Base-by-base conservation (phyloP, 1,139 yeast genomes). In the Sugiyamaella japonica region DNA sequence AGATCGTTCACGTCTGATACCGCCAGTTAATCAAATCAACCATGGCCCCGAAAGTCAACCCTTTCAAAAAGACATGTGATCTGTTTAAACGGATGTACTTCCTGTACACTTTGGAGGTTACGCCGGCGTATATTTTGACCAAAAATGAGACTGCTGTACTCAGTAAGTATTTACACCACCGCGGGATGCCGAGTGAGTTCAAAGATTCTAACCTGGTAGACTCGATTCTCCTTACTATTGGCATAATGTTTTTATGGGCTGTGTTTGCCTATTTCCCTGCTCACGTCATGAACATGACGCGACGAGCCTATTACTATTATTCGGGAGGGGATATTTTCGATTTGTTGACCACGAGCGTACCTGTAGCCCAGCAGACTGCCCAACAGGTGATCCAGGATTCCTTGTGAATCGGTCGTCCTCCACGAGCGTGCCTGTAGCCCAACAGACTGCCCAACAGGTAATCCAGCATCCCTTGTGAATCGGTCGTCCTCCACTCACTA, bases 51-150 rank as follows among this genome's bases (percentile, higher is more conserved):
- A 42, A 7, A 31, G 10, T 48, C 16, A 36, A 32, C 5, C 49
- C 44, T 17, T 16, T 42, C 4, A 34, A 29, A n/a, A 43, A 53
- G 16, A 29, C 39, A 10, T 25, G 43, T 43, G 34, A 50, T 9
- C 40, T 38, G 17, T 20, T 58, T 37, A 57, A 56, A 36, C 51
- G 57, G 17, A 25, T 50, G 17, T 56, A 59, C 48, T 55, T 57
- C 44, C 38, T 53, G 29, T 64, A 63, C 53, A 32, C 61, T n/a
- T 32, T 64, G 17, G 66, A 66, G 45, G 37, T 60, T 15, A 34
- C 61, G 6, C 70, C 70, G 7, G 36, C 60, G 7, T 64, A 63
- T 52, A 63, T 66, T 61, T 15, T 66, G 61, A 64, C 66, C 17
- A 36, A 43, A n/a, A 47, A 53, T 10, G 70, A 66, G 55, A 29